These are phyloP conservation scores for Trametes versicolor DNA, from an alignment of 1,284 basidiomycete genomes.

Conservation along the genomic window DNA sequence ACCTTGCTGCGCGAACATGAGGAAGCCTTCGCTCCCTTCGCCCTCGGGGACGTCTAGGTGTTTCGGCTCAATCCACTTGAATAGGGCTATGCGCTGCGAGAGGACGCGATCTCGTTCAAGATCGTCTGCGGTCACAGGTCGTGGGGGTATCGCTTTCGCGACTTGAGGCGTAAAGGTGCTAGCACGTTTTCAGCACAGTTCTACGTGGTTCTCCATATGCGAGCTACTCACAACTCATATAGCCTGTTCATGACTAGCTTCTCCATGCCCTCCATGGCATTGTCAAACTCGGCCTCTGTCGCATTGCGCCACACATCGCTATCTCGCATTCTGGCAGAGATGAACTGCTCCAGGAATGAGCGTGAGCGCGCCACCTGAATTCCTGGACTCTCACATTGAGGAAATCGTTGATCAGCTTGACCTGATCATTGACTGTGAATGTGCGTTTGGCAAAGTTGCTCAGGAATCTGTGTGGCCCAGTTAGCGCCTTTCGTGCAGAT, in stretches of 20 bases:
- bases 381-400: conserved; percentile 66
- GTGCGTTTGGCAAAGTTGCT: conserved; percentile 92
- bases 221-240: conserved; percentile 83
- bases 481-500: conserved; percentile 9
- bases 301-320: conserved; percentile 85
- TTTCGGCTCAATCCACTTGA: conserved; percentile 89
- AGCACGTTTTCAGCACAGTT: conserved; percentile 16
- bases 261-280: conserved; percentile 98
- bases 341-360: conserved; percentile 68
- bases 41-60: conserved; percentile 88
- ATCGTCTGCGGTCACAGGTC: conserved; percentile 93
- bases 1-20: conserved; percentile 96
- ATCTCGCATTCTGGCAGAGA: conserved; percentile 86
- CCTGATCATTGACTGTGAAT: conserved; percentile 90
- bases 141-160: conserved; percentile 65
- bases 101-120: conserved; percentile 94
- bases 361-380: neutral
- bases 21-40: conserved; percentile 81
- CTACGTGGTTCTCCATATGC: too few relatives aligned
- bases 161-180: conserved; percentile 94
- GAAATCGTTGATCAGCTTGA: conserved; percentile 95
- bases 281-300: conserved; percentile 89
- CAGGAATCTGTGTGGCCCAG: conserved; percentile 70
- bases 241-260: conserved; percentile 99
- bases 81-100: conserved; percentile 90